phyloP scores from a whole-genome alignment of 106 monocot species.

The Dioscorea dumetorum region DNA sequence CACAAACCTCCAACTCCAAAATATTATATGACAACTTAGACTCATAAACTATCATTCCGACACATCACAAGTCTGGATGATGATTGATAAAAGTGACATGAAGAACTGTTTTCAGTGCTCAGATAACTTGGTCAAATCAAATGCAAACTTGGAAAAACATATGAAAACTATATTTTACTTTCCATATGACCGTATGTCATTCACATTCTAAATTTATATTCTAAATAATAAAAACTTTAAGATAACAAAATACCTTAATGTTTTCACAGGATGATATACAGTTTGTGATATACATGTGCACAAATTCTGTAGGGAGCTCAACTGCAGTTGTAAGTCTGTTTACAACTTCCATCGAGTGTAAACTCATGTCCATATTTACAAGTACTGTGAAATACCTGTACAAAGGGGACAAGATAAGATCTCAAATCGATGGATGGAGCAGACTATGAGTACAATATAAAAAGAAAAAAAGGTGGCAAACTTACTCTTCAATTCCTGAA shows the following conservation, averaged over 20 bases:
- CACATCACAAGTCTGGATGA: no score
- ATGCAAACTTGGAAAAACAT: no score
- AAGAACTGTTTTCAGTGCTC: no score
- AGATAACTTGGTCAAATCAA: no score
- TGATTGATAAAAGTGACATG: no score
- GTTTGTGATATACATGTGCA: slow-evolving; percentile 60
- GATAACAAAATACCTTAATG: slow-evolving; percentile 43
- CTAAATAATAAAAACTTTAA: background rate
- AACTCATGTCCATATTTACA: slow-evolving; percentile 96
- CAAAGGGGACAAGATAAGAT: slow-evolving; percentile 1
- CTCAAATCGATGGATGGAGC: background rate
- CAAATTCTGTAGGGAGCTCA: slow-evolving; percentile 69
- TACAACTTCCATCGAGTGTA: slow-evolving; percentile 98
- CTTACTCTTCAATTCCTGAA: slow-evolving; percentile 81
- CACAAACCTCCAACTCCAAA: no score
- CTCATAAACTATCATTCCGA: no score
- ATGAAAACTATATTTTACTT: no score
- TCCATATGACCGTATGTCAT: no score
- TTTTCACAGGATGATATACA: slow-evolving; percentile 74
- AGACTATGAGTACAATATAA: background rate
- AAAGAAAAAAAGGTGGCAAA: slow-evolving; percentile 5
- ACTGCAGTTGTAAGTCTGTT: slow-evolving; percentile 92
- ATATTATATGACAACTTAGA: no score
- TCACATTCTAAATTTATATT: background rate
- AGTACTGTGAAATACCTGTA: slow-evolving; percentile 81